Percentiles rank a stretch among this genome's conserved stretches.
Conservation (phyloP, 2,329 filamentous ascomycete species). For the Curvularia spicifera region DNA sequence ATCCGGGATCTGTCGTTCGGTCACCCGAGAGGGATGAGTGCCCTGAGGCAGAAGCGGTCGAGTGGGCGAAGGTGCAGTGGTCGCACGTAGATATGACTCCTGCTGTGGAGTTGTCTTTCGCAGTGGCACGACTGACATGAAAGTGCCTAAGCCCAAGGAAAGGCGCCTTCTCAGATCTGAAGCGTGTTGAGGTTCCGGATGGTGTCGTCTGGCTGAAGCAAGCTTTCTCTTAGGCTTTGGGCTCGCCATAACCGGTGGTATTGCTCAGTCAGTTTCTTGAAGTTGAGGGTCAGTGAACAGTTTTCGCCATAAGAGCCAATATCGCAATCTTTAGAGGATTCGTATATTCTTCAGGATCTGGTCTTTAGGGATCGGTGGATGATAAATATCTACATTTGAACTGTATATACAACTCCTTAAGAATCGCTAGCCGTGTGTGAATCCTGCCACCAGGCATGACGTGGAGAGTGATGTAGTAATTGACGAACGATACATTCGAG, state of each 20-base stretch:
- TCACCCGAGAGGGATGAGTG: no score
- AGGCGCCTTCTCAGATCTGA: conserved; percentile 24
- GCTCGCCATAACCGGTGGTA: conserved; percentile 4
- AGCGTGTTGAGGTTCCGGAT: conserved; percentile 13
- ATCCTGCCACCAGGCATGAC: conserved; percentile 15
- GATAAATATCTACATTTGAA: not conserved
- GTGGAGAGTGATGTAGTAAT: conserved; percentile 11
- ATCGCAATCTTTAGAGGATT: not conserved
- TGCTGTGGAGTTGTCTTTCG: conserved; percentile 9
- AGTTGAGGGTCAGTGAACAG: not conserved
- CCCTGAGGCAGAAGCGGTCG: not conserved
- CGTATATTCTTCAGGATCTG: not conserved
- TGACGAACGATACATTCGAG: conserved; percentile 16
- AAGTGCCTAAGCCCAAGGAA: conserved; percentile 21
- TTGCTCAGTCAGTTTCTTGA: not conserved
- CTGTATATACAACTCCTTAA: not conserved
- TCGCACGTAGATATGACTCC: not conserved
- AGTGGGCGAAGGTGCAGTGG: conserved; percentile 1
- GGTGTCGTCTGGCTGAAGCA: conserved; percentile 1
- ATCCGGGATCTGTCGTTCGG: not conserved
- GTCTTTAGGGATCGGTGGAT: not conserved
- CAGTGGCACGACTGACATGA: conserved; percentile 13
- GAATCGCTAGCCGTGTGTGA: conserved; percentile 4
- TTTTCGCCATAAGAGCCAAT: not conserved
- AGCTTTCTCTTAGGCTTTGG: not conserved